These are phyloP conservation scores for Aethionema arabicum DNA, from an alignment of 345 rosid genomes.

Conservation along the genomic window DNA sequence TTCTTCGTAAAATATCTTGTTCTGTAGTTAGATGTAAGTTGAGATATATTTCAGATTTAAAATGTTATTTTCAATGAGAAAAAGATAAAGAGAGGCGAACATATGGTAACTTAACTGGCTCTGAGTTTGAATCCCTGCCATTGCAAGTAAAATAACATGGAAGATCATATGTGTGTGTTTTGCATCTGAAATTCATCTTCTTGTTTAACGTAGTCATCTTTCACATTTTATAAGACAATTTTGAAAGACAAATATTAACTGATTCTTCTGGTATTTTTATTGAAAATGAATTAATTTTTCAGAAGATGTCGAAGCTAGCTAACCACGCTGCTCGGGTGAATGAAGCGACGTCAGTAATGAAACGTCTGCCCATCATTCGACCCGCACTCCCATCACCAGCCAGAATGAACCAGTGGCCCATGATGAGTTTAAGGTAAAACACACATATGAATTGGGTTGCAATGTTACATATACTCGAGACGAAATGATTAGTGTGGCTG, in stretches of 20 bases:
- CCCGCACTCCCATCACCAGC: slow-evolving; percentile 63
- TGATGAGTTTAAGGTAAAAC: slow-evolving; percentile 65
- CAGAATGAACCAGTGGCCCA: slow-evolving; percentile 77
- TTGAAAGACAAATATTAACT: not conserved
- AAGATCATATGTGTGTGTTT: not conserved
- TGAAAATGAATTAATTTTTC: not conserved
- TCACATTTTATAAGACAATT: not conserved
- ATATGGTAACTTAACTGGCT: not conserved
- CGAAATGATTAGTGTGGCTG: slow-evolving; percentile 20
- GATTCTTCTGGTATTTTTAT: slow-evolving; percentile 14
- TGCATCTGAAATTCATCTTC: not conserved
- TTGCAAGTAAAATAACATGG: not conserved
- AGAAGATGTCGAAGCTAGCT: slow-evolving; percentile 31
- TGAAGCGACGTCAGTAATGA: slow-evolving; percentile 83
- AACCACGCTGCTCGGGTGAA: slow-evolving; percentile 77
- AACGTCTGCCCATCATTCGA: slow-evolving; percentile 71
- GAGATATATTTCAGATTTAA: not conserved
- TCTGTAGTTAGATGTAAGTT: slow-evolving; percentile 9
- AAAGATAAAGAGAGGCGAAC: not conserved
- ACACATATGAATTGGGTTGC: not conserved
- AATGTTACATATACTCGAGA: slow-evolving; percentile 20
- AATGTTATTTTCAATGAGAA: slow-evolving; percentile 1
- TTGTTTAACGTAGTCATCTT: slow-evolving; percentile 12
- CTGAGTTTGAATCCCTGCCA: not conserved
- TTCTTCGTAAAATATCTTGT: not conserved